A percentile compares a stretch with the other conserved stretches of the same genome.
These are phyloP conservation scores for Salix koriyanagi DNA, from an alignment of 345 rosid genomes.

Conservation along the genomic window DNA sequence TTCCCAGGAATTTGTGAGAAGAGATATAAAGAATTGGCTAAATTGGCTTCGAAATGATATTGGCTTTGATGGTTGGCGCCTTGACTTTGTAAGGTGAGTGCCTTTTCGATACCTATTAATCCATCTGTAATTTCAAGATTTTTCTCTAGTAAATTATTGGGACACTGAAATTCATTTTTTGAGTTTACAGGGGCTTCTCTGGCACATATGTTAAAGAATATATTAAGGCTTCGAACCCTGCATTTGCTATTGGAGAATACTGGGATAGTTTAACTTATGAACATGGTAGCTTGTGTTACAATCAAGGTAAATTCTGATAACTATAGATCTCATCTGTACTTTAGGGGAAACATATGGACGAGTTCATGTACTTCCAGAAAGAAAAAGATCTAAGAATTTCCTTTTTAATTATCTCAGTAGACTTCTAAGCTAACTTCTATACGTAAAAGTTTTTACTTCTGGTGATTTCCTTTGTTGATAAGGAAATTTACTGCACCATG, in stretches of 20 bases:
- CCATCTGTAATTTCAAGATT: neutral
- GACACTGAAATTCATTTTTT: neutral
- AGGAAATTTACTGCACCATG: too few species aligned
- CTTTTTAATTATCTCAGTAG: too few species aligned
- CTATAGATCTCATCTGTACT: neutral
- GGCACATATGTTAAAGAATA: constrained; percentile 48
- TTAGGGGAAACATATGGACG: neutral
- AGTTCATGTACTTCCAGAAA: neutral
- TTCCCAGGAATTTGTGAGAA: constrained; percentile 46
- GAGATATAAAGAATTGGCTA: constrained; percentile 46
- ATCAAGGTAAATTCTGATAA: constrained; percentile 34
- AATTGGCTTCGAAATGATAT: constrained; percentile 43
- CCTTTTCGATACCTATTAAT: neutral
- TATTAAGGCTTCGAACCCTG: constrained; percentile 44
- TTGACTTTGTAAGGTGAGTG: constrained; percentile 47
- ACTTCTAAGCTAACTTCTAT: too few species aligned
- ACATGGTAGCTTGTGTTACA: constrained; percentile 44
- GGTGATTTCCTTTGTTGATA: too few species aligned
- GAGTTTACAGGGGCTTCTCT: constrained; percentile 41
- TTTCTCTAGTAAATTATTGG: neutral
- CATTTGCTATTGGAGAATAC: constrained; percentile 51
- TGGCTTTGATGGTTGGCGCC: constrained; percentile 55
- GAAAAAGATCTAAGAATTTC: neutral
- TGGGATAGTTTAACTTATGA: constrained; percentile 52
- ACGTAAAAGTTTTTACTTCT: too few species aligned